Conservation (phyloP, 169 alveolate species). For the Eimeria praecox region DNA sequence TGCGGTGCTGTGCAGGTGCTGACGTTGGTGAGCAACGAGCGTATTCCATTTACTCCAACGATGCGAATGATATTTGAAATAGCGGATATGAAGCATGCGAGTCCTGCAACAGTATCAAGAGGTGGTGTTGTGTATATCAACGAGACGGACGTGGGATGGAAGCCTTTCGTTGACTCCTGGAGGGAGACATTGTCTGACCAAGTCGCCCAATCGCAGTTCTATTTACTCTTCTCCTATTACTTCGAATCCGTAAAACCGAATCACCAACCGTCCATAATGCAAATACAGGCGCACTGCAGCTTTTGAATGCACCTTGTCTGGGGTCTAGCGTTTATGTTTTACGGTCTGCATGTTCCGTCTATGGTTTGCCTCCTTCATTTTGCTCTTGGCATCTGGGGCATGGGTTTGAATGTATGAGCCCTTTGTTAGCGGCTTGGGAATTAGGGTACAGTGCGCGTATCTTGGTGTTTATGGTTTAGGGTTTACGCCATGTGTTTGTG, state of each 20-base stretch:
- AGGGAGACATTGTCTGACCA: slow-evolving; percentile 90
- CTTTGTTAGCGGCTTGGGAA: neutral
- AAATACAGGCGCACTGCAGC: neutral
- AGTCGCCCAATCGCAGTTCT: slow-evolving; percentile 93
- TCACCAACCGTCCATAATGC: neutral
- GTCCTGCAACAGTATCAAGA: slow-evolving; percentile 96
- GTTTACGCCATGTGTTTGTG: neutral
- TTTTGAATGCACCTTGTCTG: neutral
- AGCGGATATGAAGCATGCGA: slow-evolving; percentile 94
- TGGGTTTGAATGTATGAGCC: neutral
- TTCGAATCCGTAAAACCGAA: slow-evolving; percentile 86
- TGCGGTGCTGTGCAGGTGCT: slow-evolving; percentile 87
- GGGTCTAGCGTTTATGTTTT: too few relatives aligned
- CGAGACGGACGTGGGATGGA: slow-evolving; percentile 95
- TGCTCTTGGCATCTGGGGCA: neutral
- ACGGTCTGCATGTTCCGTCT: too few relatives aligned
- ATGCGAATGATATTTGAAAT: slow-evolving; percentile 96
- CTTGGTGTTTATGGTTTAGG: neutral
- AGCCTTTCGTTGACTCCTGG: slow-evolving; percentile 95
- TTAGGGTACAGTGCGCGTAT: too few relatives aligned
- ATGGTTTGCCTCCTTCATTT: too few relatives aligned
- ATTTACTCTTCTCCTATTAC: slow-evolving; percentile 92
- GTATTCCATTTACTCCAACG: slow-evolving; percentile 96
- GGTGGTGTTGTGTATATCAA: slow-evolving; percentile 96
- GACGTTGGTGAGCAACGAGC: slow-evolving; percentile 95